Evolutionary conservation across 306 rosid genomes (phyloP).

Genomic region (Argentina anserina): DNA sequence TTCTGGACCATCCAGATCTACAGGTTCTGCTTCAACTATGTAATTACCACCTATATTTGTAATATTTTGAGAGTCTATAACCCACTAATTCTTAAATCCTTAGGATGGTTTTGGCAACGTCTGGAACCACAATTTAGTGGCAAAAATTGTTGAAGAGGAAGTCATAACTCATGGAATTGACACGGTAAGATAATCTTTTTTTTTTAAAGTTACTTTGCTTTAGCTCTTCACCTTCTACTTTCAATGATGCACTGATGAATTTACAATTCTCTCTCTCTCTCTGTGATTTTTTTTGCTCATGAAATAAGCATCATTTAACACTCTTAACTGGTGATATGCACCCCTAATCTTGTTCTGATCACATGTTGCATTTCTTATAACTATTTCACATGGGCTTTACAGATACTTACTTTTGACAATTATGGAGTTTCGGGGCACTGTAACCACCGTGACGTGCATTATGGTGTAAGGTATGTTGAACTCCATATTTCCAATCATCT

Average conservation of each 20-base stretch:
- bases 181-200: slow-evolving; percentile 46
- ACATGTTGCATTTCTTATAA: not conserved
- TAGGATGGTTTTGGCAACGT: slow-evolving; percentile 90
- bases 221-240: not conserved
- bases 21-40: slow-evolving; percentile 51
- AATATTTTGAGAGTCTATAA: slow-evolving; percentile 18
- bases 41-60: not conserved
- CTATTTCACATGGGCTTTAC: slow-evolving; percentile 24
- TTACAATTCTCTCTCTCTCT: not conserved
- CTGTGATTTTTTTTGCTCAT: slow-evolving; percentile 3
- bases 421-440: slow-evolving; percentile 93
- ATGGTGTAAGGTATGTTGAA: slow-evolving; percentile 61
- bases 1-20: slow-evolving; percentile 74
- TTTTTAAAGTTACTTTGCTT: not conserved
- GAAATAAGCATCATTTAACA: slow-evolving; percentile 14
- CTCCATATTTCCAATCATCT: not conserved
- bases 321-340: not conserved
- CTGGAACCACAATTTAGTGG: slow-evolving; percentile 65
- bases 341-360: not conserved
- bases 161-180: slow-evolving; percentile 43
- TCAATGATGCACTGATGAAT: slow-evolving; percentile 8
- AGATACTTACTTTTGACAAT: slow-evolving; percentile 81
- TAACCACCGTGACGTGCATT: slow-evolving; percentile 77
- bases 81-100: slow-evolving; percentile 23
- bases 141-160: slow-evolving; percentile 52